Evolutionary conservation across 495 filamentous ascomycete genomes (phyloP).

Genomic region (Hapsidospora chrysogenum): DNA sequence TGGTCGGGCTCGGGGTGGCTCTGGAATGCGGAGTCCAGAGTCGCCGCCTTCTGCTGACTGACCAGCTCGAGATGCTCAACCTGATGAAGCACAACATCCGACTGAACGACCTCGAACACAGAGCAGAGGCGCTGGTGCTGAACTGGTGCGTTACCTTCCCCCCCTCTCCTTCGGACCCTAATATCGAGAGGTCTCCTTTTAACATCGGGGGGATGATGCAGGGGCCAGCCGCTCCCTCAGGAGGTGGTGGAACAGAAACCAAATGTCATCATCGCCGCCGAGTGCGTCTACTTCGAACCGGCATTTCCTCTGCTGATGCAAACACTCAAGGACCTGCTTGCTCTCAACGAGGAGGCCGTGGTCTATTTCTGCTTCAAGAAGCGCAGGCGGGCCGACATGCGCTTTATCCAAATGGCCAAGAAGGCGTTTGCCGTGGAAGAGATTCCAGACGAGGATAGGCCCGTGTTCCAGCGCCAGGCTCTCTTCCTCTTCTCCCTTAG

Average conservation of each 20-base stretch:
- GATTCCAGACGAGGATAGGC: slow-evolving; percentile 42
- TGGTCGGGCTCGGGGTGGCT: slow-evolving; percentile 62
- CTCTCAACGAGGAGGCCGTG: slow-evolving; percentile 34
- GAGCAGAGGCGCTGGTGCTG: slow-evolving; percentile 44
- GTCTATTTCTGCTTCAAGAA: slow-evolving; percentile 95
- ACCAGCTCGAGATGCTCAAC: slow-evolving; percentile 66
- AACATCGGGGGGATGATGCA: slow-evolving; percentile 10
- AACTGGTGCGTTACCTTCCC: slow-evolving; percentile 46
- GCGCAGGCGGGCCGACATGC: slow-evolving; percentile 57
- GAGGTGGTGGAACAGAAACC: slow-evolving; percentile 34
- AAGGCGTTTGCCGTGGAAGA: slow-evolving; percentile 49
- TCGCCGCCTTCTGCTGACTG: slow-evolving; percentile 54
- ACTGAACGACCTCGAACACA: slow-evolving; percentile 52
- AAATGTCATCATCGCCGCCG: slow-evolving; percentile 75
- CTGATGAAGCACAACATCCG: slow-evolving; percentile 73
- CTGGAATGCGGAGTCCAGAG: slow-evolving; percentile 32
- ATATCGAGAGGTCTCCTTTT: slow-evolving; percentile 5
- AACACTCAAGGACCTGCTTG: slow-evolving; percentile 52
- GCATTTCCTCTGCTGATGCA: slow-evolving; percentile 73
- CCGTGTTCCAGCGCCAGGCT: slow-evolving; percentile 40
- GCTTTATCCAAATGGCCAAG: slow-evolving; percentile 50
- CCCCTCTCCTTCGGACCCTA: background rate
- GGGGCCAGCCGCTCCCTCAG: slow-evolving; percentile 36
- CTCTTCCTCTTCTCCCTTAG: slow-evolving; percentile 46
- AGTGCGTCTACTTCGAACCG: slow-evolving; percentile 95